Percentiles rank a stretch among this genome's conserved stretches.
Evolutionary conservation across 2,329 filamentous ascomycete genomes (phyloP).

Genomic region (Aspergillus neotritici): DNA sequence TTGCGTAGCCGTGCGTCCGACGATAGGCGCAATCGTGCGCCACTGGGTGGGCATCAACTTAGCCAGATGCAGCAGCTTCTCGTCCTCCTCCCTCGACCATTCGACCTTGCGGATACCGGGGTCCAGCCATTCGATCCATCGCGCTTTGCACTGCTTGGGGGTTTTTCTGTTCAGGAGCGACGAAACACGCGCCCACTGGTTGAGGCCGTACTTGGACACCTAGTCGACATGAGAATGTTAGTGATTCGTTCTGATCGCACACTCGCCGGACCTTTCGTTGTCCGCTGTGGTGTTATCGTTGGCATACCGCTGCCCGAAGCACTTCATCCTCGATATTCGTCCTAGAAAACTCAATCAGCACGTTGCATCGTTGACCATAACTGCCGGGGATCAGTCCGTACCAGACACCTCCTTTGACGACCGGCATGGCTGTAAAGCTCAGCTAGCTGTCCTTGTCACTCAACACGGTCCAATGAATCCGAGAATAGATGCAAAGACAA

Average conservation of each 20-base stretch:
- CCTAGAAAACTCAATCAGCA: constrained; percentile 31
- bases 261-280: constrained; percentile 2
- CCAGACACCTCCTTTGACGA: constrained; percentile 62
- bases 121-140: constrained; percentile 98
- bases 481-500: not conserved
- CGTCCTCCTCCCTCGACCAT: constrained; percentile 98
- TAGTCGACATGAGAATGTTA: constrained; percentile 10
- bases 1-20: constrained; percentile 92
- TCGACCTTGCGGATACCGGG: constrained; percentile 97
- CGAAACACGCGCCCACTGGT: constrained; percentile 98
- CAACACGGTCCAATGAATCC: not conserved
- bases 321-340: constrained; percentile 84
- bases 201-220: constrained; percentile 86
- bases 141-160: constrained; percentile 96
- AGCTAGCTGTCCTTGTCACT: constrained; percentile 1
- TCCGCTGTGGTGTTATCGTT: not conserved
- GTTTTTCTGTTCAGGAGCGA: constrained; percentile 96
- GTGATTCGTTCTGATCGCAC: constrained; percentile 8
- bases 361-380: not conserved
- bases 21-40: constrained; percentile 95
- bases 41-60: constrained; percentile 99
- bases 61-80: constrained; percentile 90
- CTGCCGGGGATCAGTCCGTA: constrained; percentile 19
- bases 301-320: constrained; percentile 72
- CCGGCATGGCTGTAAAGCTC: constrained; percentile 48